phyloP scores from a whole-genome alignment of 495 filamentous ascomycete genomes.

The Jackrogersella minutella region DNA sequence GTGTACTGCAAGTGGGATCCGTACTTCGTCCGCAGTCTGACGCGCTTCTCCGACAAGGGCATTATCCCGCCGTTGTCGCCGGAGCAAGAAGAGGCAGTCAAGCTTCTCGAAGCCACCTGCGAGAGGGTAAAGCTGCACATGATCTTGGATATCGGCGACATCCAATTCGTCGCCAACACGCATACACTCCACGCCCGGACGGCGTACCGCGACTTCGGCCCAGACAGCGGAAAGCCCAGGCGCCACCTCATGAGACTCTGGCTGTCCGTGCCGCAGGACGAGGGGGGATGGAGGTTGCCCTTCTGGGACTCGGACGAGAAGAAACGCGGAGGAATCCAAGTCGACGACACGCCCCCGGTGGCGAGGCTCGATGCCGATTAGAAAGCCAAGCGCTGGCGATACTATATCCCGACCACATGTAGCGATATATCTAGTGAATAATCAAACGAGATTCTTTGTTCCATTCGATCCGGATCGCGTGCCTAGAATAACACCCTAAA shows the following conservation, averaged over 20 bases:
- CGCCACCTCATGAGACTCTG: conserved; percentile 86
- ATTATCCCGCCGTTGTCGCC: conserved; percentile 71
- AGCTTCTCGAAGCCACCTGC: conserved; percentile 73
- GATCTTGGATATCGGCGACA: conserved; percentile 80
- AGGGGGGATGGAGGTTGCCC: conserved; percentile 86
- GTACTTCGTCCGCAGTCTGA: conserved; percentile 75
- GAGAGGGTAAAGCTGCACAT: conserved; percentile 73
- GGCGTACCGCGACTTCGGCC: conserved; percentile 70
- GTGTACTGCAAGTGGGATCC: conserved; percentile 77
- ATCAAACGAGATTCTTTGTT: not conserved
- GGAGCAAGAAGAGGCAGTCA: conserved; percentile 68
- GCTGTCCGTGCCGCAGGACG: conserved; percentile 79
- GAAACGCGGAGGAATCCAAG: conserved; percentile 88
- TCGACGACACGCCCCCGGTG: conserved; percentile 74
- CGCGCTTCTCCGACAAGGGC: conserved; percentile 70
- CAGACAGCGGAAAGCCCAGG: conserved; percentile 59
- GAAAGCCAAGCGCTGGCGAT: not conserved
- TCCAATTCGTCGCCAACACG: conserved; percentile 76
- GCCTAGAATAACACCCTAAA: too few relatives aligned
- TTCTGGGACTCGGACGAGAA: conserved; percentile 82
- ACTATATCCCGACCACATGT: not conserved
- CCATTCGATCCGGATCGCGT: too few relatives aligned
- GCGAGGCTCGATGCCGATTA: conserved; percentile 46
- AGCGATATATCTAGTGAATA: not conserved
- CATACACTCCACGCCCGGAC: conserved; percentile 77